A percentile compares a stretch with the other conserved stretches of the same genome.
Evolutionary conservation across 306 rosid genomes (phyloP).

Genomic region (Quercus suber): DNA sequence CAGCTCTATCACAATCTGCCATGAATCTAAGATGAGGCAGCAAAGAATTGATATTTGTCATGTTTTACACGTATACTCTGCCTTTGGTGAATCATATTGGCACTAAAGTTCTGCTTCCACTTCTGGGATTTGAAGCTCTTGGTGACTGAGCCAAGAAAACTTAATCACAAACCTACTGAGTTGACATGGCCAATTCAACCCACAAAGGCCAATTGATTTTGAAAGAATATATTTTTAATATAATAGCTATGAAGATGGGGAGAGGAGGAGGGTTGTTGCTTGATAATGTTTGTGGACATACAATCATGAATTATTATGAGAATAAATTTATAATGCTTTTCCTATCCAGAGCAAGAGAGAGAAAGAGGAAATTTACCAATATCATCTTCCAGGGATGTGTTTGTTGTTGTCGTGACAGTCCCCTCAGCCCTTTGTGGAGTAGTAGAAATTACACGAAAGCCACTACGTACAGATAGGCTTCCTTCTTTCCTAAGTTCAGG

Average conservation of each 20-base stretch:
- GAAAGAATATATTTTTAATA: not conserved
- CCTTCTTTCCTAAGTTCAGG: conserved; percentile 44
- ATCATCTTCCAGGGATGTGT: conserved; percentile 20
- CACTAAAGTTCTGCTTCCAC: not conserved
- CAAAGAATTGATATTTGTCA: not conserved
- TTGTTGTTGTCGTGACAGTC: conserved; percentile 7
- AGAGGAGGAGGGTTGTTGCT: not conserved
- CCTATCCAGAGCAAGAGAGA: not conserved
- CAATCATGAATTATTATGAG: not conserved
- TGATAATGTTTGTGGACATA: not conserved
- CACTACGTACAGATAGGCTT: conserved; percentile 20
- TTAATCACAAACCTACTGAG: not conserved
- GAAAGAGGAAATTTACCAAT: conserved; percentile 21
- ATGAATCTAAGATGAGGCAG: not conserved
- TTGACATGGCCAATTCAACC: not conserved
- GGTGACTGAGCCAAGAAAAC: not conserved
- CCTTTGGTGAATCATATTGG: not conserved
- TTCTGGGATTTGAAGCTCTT: not conserved
- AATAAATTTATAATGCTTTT: not conserved
- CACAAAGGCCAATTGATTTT: not conserved
- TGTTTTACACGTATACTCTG: not conserved
- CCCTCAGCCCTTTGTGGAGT: conserved; percentile 33
- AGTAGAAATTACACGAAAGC: conserved; percentile 38
- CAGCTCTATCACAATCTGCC: not conserved
- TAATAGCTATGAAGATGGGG: not conserved